phyloP scores from a whole-genome alignment of 108 stramenopile genomes.

The Nitzschia palea region DNA sequence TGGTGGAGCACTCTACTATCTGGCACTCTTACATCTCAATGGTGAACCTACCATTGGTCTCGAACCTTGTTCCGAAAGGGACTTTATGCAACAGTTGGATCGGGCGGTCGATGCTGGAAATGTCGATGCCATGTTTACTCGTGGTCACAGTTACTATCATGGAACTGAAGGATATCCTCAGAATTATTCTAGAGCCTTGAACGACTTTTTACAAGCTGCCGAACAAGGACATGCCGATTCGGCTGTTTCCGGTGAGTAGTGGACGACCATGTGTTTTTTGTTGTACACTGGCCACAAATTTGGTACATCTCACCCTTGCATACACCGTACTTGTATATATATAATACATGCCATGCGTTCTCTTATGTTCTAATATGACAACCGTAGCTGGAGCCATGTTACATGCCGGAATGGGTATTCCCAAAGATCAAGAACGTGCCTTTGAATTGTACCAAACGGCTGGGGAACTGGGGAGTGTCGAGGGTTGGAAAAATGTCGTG shows the following conservation, averaged over 20 bases:
- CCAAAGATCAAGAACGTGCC: slow-evolving; percentile 58
- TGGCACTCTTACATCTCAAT: slow-evolving; percentile 63
- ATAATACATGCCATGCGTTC: no score
- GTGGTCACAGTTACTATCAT: slow-evolving; percentile 61
- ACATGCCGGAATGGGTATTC: slow-evolving; percentile 55
- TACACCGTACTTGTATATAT: no score
- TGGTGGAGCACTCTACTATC: slow-evolving; percentile 72
- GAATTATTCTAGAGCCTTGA: slow-evolving; percentile 46
- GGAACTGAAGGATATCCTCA: slow-evolving; percentile 67
- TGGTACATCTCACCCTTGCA: no score
- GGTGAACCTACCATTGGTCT: slow-evolving; percentile 52
- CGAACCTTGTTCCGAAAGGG: slow-evolving; percentile 28
- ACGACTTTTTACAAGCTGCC: slow-evolving; percentile 64
- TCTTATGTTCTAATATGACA: no score
- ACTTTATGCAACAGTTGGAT: slow-evolving; percentile 37
- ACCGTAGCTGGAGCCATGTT: slow-evolving; percentile 81
- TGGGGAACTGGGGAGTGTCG: slow-evolving; percentile 75
- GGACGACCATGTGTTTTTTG: no score
- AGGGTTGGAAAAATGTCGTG: slow-evolving; percentile 87
- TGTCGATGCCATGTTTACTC: slow-evolving; percentile 69
- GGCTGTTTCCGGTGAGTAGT: no score
- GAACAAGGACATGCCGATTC: slow-evolving; percentile 71
- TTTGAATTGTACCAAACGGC: slow-evolving; percentile 82
- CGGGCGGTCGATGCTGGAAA: slow-evolving; percentile 53
- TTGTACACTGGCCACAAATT: no score